Evolutionary conservation across 208 protist species (phyloP).

Genomic region (Acanthamoeba castellanii): DNA sequence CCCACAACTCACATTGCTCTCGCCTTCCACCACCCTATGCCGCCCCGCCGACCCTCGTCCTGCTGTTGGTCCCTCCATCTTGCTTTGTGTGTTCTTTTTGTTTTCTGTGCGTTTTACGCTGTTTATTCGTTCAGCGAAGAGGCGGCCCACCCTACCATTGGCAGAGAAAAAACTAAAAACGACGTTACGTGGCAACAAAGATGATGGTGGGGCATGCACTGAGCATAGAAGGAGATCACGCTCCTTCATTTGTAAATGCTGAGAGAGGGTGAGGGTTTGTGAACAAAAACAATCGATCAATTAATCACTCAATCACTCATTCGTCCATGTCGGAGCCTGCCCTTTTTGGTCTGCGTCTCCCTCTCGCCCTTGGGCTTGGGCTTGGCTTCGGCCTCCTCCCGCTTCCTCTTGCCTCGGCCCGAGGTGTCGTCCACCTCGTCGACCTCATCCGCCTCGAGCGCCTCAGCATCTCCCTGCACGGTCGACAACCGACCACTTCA

Average conservation of each 20-base stretch:
- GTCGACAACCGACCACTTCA: not conserved
- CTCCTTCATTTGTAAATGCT: too few species aligned
- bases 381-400: not conserved
- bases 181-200: too few species aligned
- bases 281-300: too few species aligned
- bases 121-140: too few species aligned
- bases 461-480: not conserved
- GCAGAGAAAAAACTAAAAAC: too few species aligned
- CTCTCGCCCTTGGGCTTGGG: not conserved
- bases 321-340: slow-evolving; percentile 18
- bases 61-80: not conserved
- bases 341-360: not conserved
- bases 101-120: too few species aligned
- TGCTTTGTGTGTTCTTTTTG: not conserved
- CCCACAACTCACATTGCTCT: not conserved
- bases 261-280: too few species aligned
- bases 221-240: too few species aligned
- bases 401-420: slow-evolving; percentile 62
- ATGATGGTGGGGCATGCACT: too few species aligned
- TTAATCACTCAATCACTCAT: not conserved
- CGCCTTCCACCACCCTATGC: not conserved
- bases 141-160: too few species aligned
- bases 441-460: slow-evolving; percentile 4
- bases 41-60: too few species aligned
- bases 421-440: not conserved